These are phyloP conservation scores for Bondarzewia mesenterica DNA, from an alignment of 1,284 basidiomycete species.

Conservation along the genomic window DNA sequence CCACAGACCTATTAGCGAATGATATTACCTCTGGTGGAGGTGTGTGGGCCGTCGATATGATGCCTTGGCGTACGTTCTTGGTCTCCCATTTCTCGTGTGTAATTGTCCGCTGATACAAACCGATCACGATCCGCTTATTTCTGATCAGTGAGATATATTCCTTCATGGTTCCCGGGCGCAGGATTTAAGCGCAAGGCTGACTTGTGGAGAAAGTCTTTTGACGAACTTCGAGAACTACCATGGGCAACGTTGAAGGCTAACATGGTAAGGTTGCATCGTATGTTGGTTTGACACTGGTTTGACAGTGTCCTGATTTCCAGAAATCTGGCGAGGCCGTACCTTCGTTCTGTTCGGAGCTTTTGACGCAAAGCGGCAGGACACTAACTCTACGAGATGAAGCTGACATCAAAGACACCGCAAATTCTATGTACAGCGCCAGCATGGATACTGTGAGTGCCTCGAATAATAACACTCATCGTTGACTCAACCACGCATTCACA, in stretches of 20 bases:
- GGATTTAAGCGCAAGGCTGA: constrained; percentile 35
- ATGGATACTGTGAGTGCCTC: neutral
- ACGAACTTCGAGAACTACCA: constrained; percentile 6
- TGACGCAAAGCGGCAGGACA: neutral
- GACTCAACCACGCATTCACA: constrained; percentile 13
- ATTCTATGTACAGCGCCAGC: neutral
- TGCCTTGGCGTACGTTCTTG: constrained; percentile 4
- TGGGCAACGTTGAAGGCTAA: constrained; percentile 3
- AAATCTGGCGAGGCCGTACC: neutral
- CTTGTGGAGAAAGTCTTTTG: constrained; percentile 17
- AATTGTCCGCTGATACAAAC: neutral
- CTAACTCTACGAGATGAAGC: neutral
- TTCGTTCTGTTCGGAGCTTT: neutral
- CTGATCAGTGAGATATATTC: constrained; percentile 25
- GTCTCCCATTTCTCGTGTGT: neutral
- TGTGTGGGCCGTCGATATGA: constrained; percentile 7
- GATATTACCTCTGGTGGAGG: constrained; percentile 3
- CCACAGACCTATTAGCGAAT: constrained; percentile 3
- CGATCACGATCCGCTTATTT: no score
- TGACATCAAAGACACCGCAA: neutral
- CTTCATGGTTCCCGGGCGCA: constrained; percentile 34
- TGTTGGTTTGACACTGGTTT: neutral
- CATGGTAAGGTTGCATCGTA: neutral
- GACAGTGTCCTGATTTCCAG: neutral
- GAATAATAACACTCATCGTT: neutral